These are phyloP conservation scores for Amanita thiersii DNA, from an alignment of 768 basidiomycete genomes.

Conservation along the genomic window DNA sequence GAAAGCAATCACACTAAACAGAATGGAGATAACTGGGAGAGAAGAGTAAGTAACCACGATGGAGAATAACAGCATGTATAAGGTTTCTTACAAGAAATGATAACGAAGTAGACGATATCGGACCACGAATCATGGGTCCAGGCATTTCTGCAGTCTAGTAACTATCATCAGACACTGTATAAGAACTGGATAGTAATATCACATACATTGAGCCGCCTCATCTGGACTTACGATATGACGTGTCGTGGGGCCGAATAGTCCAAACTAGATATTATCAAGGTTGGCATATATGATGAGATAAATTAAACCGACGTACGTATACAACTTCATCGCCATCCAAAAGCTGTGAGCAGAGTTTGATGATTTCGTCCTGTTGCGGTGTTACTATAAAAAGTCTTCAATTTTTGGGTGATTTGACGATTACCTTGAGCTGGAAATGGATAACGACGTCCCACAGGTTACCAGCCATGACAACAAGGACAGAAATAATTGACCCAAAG, in stretches of 20 bases:
- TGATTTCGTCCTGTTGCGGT: slow-evolving; percentile 40
- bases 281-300: not conserved
- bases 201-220: slow-evolving; percentile 42
- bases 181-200: not conserved
- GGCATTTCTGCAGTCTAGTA: slow-evolving; percentile 49
- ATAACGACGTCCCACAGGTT: slow-evolving; percentile 49
- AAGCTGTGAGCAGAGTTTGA: slow-evolving; percentile 43
- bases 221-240: slow-evolving; percentile 18
- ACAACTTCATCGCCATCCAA: slow-evolving; percentile 25
- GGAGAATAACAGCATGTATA: not conserved
- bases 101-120: slow-evolving; percentile 55
- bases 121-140: slow-evolving; percentile 65
- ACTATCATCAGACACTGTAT: slow-evolving; percentile 9
- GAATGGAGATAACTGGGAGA: slow-evolving; percentile 38
- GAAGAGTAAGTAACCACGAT: not conserved
- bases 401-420: not conserved
- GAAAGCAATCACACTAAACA: slow-evolving; percentile 64
- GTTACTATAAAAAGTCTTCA: not conserved
- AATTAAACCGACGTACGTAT: slow-evolving; percentile 21
- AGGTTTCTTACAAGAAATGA: slow-evolving; percentile 43
- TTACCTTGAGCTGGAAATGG: slow-evolving; percentile 65
- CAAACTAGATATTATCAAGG: slow-evolving; percentile 26
- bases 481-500: slow-evolving; percentile 35
- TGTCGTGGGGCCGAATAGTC: slow-evolving; percentile 44
- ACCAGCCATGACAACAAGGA: slow-evolving; percentile 41